Evolutionary conservation across 2,329 filamentous ascomycete genomes (phyloP).

Genomic region (Colletotrichum graminicola): DNA sequence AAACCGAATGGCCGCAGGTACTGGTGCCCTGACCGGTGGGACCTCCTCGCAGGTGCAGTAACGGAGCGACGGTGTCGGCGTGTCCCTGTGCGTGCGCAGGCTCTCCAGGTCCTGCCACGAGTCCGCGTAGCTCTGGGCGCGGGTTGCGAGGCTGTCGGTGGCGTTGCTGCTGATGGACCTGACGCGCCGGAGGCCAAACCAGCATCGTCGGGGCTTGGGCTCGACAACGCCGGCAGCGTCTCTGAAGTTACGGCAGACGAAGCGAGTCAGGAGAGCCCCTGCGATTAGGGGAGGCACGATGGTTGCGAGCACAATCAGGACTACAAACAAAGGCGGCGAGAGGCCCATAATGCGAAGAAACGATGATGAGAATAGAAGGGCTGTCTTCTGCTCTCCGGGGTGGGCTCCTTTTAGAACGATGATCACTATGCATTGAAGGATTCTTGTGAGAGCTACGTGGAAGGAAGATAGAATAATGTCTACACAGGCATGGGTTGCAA

Average conservation of each 20-base stretch:
- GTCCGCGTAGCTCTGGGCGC: slow-evolving; percentile 43
- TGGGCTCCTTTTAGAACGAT: not conserved
- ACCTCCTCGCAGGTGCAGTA: slow-evolving; percentile 6
- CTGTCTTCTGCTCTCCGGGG: not conserved
- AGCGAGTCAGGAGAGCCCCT: slow-evolving; percentile 20
- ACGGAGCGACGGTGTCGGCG: slow-evolving; percentile 22
- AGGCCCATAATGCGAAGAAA: slow-evolving; percentile 31
- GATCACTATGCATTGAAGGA: not conserved
- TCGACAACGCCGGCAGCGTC: slow-evolving; percentile 34
- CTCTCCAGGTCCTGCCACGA: slow-evolving; percentile 54
- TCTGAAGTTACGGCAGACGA: slow-evolving; percentile 35
- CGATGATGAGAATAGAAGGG: not conserved
- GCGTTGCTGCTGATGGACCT: slow-evolving; percentile 2
- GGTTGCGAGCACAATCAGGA: slow-evolving; percentile 33
- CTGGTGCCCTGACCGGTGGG: not conserved
- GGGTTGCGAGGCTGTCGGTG: slow-evolving; percentile 12
- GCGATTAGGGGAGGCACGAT: slow-evolving; percentile 14
- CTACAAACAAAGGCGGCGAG: slow-evolving; percentile 18
- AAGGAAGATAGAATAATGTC: not conserved
- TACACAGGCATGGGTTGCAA: not conserved
- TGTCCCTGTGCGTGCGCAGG: slow-evolving; percentile 14
- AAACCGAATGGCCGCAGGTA: slow-evolving; percentile 2
- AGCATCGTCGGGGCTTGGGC: slow-evolving; percentile 19
- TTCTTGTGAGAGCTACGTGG: slow-evolving; percentile 2
- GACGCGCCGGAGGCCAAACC: slow-evolving; percentile 28